Conservation (phyloP, 129 eudicot species). For the Pulicaria dysenterica region DNA sequence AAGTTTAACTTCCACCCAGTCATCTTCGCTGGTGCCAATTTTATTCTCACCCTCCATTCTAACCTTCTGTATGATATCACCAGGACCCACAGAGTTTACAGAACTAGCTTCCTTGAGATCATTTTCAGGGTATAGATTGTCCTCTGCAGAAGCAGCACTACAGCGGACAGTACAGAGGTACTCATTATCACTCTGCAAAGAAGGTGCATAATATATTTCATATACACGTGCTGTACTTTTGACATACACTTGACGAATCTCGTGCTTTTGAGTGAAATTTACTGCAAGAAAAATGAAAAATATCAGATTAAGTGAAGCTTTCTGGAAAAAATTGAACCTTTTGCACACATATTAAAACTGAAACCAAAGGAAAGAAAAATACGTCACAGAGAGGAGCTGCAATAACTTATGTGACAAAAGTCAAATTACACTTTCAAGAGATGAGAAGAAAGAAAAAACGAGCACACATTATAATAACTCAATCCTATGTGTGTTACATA, state of each 20-base stretch:
- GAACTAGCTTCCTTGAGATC: slow-evolving; percentile 37
- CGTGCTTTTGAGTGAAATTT: slow-evolving; percentile 58
- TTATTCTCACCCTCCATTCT: slow-evolving; percentile 35
- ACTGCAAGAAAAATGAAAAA: slow-evolving; percentile 50
- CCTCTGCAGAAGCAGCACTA: slow-evolving; percentile 59
- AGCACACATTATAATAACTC: background rate
- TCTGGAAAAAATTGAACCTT: background rate
- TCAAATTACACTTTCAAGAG: background rate
- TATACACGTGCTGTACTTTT: slow-evolving; percentile 82
- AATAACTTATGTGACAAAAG: background rate
- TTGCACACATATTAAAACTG: background rate
- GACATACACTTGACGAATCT: slow-evolving; percentile 76
- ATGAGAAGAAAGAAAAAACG: background rate
- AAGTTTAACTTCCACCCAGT: slow-evolving; percentile 82
- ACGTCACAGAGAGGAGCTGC: background rate
- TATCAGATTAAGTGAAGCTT: slow-evolving; percentile 8
- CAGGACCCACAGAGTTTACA: slow-evolving; percentile 20
- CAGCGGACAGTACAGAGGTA: slow-evolving; percentile 93
- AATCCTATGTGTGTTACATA: too few relatives aligned
- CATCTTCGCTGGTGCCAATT: slow-evolving; percentile 61
- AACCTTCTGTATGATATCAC: slow-evolving; percentile 29
- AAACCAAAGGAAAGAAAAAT: background rate
- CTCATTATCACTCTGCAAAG: slow-evolving; percentile 54
- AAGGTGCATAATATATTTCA: slow-evolving; percentile 67
- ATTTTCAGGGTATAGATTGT: slow-evolving; percentile 36